Conservation (phyloP, 805 yeast species). For the Hanseniaspora taiwanica region DNA sequence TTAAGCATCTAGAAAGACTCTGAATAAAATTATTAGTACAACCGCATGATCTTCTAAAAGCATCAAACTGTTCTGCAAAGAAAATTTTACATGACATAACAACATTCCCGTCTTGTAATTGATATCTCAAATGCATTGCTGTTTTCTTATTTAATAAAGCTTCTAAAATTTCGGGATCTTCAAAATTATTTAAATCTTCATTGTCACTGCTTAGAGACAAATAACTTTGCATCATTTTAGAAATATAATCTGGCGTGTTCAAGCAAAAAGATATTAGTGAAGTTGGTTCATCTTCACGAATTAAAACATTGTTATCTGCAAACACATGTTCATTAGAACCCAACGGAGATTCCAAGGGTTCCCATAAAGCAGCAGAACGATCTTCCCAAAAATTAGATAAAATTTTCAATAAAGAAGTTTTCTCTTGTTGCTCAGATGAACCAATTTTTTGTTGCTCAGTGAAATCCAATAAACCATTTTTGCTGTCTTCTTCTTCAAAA, state of each 20-base stretch:
- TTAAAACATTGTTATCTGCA: constrained; percentile 85
- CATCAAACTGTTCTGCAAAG: constrained; percentile 93
- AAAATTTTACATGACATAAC: constrained; percentile 84
- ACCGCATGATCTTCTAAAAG: constrained; percentile 76
- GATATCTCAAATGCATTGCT: constrained; percentile 85
- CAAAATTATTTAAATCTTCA: constrained; percentile 5
- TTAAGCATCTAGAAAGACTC: constrained; percentile 82
- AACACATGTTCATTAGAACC: constrained; percentile 74
- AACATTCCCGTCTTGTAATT: constrained; percentile 75
- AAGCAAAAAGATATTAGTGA: constrained; percentile 88
- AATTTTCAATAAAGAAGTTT: constrained; percentile 66
- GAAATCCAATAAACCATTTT: constrained; percentile 1
- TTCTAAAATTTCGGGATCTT: constrained; percentile 34
- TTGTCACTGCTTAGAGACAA: neutral
- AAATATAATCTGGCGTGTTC: constrained; percentile 69
- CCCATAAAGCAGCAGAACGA: constrained; percentile 90
- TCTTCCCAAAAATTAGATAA: constrained; percentile 95
- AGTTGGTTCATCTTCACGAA: constrained; percentile 93
- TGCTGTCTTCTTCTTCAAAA: constrained; percentile 8
- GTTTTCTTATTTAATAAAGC: constrained; percentile 62
- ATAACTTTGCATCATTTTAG: constrained; percentile 35
- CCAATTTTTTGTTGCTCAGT: neutral
- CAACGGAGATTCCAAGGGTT: constrained; percentile 76
- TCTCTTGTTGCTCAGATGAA: constrained; percentile 39
- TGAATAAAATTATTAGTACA: constrained; percentile 65